Evolutionary conservation across 2,329 filamentous ascomycete genomes (phyloP).

Genomic region (Dothidotthia symphoricarpi): DNA sequence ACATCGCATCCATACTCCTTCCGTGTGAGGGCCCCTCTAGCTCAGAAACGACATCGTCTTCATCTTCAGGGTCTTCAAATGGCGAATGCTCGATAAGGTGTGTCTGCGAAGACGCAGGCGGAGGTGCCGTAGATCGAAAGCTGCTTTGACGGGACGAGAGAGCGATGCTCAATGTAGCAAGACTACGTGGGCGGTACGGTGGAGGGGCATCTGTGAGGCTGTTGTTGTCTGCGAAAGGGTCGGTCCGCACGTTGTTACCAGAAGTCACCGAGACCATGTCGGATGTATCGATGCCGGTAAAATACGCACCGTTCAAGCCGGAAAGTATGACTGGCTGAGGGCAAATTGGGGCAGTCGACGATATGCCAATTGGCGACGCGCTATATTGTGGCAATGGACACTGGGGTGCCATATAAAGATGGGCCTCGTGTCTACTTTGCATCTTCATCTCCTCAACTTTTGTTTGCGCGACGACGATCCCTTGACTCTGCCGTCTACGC

Average conservation of each 20-base stretch:
- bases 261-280: conserved; percentile 35
- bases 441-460: conserved; percentile 30
- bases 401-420: conserved; percentile 21
- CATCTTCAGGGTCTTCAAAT: conserved; percentile 34
- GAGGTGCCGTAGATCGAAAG: conserved; percentile 17
- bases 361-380: too few species aligned
- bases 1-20: conserved; percentile 23
- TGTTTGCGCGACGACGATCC: conserved; percentile 6
- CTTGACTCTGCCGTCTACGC: conserved; percentile 25
- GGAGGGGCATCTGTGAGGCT: conserved; percentile 36
- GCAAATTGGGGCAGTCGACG: conserved; percentile 4
- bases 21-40: conserved; percentile 22
- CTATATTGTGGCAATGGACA: conserved; percentile 18
- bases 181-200: conserved; percentile 38
- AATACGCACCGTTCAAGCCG: conserved; percentile 34
- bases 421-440: conserved; percentile 9
- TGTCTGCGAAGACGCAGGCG: conserved; percentile 18
- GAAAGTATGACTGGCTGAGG: conserved; percentile 35
- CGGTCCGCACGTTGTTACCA: conserved; percentile 20
- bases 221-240: conserved; percentile 34
- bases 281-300: conserved; percentile 42
- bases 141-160: conserved; percentile 36
- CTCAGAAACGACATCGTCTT: conserved; percentile 30
- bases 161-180: conserved; percentile 27
- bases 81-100: conserved; percentile 32